A percentile compares a stretch with the other conserved stretches of the same genome.
phyloP scores from a whole-genome alignment of 495 filamentous ascomycete genomes.

The Margaritispora aquatica region DNA sequence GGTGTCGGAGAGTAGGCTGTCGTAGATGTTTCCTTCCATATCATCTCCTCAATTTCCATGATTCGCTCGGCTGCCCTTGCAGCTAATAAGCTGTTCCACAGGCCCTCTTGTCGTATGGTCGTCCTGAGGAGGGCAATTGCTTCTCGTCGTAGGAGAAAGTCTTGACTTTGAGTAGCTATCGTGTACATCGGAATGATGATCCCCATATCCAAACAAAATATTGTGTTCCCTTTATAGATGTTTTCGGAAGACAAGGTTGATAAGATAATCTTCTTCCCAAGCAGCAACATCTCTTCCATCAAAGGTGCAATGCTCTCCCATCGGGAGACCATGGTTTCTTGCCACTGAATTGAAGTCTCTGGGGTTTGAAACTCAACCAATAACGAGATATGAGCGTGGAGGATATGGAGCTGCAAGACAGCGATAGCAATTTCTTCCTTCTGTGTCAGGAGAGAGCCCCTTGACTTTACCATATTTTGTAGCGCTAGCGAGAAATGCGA shows the following conservation, averaged over 20 bases:
- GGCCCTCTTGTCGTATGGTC: constrained; percentile 9
- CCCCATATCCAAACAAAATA: constrained; percentile 7
- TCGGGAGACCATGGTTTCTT: background rate
- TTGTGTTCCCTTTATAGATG: background rate
- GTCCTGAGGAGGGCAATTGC: constrained; percentile 9
- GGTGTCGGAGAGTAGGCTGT: background rate
- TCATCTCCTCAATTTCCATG: constrained; percentile 11
- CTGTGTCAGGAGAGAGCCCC: background rate
- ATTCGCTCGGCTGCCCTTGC: constrained; percentile 13
- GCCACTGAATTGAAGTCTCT: too few species aligned
- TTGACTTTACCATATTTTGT: background rate
- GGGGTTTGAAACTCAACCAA: background rate
- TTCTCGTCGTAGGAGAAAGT: background rate
- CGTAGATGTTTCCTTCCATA: background rate
- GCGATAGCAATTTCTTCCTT: background rate
- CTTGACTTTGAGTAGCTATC: constrained; percentile 11
- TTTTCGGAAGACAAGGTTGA: background rate
- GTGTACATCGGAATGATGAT: constrained; percentile 8
- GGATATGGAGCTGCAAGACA: background rate
- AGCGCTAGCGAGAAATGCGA: background rate
- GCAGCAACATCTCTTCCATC: background rate
- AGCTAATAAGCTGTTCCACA: constrained; percentile 13
- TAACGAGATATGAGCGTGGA: background rate
- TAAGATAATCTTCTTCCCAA: background rate
- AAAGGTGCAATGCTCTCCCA: constrained; percentile 3